Evolutionary conservation across 2,329 filamentous ascomycete genomes (phyloP), one percentile per base, ranked within the genome.

Genomic region (Colletotrichum australisinense): DNA sequence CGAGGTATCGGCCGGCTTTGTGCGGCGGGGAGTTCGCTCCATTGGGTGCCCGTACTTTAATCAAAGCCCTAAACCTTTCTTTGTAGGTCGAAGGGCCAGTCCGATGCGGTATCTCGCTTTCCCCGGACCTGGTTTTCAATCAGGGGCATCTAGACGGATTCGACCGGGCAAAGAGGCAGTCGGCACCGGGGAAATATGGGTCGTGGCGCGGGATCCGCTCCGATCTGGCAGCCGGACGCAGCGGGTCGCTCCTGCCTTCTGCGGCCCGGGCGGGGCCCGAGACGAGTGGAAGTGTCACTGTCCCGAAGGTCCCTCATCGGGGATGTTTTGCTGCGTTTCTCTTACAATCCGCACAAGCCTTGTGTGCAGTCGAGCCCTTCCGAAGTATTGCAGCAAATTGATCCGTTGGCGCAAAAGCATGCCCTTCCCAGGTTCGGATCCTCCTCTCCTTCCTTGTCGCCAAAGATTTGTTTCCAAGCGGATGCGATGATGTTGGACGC

Each of bases 401-500:
- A 75, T 4, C 78, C 79, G 19, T 75, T 78, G 2, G 78, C 78
- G 35, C 79, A 81, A 63, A 81, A 80, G 60, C 80, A 81, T 5
- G 70, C 22, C 2, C 28, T 32, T 1, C 68, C 24, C 14, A 56
- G 49, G 49, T n/a, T 67, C 12, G 42, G 42, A 49, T 58, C 58
- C 58, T 69, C 53, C 52, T 60, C 60, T 35, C 53, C 30, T 42
- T 52, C 8, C 49, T 65, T 49, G 12, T 56, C 38, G n/a, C 42
- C 32, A 38, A 28, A 62, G 28, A 69, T 22, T 28, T 57, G 56
- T 52, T 67, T 72, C 68, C 65, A 63, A 5, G 66, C 49, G 4
- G 74, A 32, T 14, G 56, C n/a, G 53, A 74, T 46, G 38, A 65
- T 32, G 19, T 64, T 52, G 14, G 35, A 57, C 6, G 32, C 14